A percentile compares a stretch with the other conserved stretches of the same genome.
Conservation (phyloP, 2,329 filamentous ascomycete genomes). For the Cladobotryum mycophilum region DNA sequence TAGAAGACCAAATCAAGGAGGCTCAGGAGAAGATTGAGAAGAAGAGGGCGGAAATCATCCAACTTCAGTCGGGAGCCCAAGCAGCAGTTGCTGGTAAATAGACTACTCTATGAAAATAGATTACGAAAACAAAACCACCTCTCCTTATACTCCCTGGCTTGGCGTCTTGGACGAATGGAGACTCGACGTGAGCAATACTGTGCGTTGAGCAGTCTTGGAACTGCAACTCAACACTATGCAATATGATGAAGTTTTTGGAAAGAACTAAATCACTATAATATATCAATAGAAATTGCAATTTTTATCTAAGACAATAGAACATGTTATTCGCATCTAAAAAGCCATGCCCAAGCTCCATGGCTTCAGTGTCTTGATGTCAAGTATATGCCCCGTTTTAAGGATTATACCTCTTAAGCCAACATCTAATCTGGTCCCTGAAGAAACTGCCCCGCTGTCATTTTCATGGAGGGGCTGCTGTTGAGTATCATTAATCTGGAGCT, state of each 20-base stretch:
- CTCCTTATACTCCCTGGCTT: no score
- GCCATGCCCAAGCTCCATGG: background rate
- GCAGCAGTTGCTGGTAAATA: slow-evolving; percentile 27
- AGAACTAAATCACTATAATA: no score
- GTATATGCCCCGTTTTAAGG: slow-evolving; percentile 1
- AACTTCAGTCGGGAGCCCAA: slow-evolving; percentile 46
- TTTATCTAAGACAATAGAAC: no score
- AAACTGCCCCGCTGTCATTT: slow-evolving; percentile 4
- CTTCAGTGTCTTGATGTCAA: background rate
- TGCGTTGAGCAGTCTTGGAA: no score
- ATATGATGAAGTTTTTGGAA: no score
- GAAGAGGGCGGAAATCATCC: slow-evolving; percentile 55
- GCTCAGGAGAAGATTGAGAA: slow-evolving; percentile 50
- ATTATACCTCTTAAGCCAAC: background rate
- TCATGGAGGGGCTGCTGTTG: slow-evolving; percentile 5
- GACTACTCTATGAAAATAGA: slow-evolving; percentile 6
- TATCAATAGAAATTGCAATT: no score
- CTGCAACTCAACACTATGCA: no score
- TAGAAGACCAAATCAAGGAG: slow-evolving; percentile 50
- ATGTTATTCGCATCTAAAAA: no score
- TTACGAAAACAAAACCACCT: no score
- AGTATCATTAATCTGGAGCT: background rate
- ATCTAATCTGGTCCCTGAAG: slow-evolving; percentile 6
- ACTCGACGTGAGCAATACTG: no score
- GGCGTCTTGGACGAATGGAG: no score